Conservation (phyloP, 495 filamentous ascomycete species). For the Aspergillus olivimuriae region DNA sequence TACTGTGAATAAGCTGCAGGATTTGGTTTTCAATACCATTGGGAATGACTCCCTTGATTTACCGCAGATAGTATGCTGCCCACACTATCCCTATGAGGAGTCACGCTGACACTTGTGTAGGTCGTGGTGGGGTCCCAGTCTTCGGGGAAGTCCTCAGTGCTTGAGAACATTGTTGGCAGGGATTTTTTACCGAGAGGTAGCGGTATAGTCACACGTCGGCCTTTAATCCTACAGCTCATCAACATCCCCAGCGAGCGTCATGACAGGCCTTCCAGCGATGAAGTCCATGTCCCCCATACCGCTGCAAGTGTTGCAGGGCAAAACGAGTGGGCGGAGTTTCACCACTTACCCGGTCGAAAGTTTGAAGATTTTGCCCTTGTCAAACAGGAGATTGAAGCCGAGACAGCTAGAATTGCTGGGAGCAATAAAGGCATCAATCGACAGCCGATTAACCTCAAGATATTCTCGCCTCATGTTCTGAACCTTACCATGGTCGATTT, state of each 20-base stretch:
- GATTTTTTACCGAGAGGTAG: conserved; percentile 96
- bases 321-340: conserved; percentile 94
- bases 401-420: conserved; percentile 91
- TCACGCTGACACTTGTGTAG: conserved; percentile 36
- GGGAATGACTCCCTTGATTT: conserved; percentile 97
- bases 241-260: conserved; percentile 81
- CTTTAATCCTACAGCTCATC: conserved; percentile 95
- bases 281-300: conserved; percentile 62
- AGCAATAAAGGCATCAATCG: conserved; percentile 98
- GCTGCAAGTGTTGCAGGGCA: conserved; percentile 62
- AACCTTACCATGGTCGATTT: conserved; percentile 95
- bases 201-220: conserved; percentile 91
- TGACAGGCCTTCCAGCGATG: conserved; percentile 58
- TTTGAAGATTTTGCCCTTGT: conserved; percentile 91
- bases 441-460: conserved; percentile 96
- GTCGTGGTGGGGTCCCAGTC: conserved; percentile 98
- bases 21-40: conserved; percentile 98
- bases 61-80: conserved; percentile 96
- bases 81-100: no score
- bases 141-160: conserved; percentile 96
- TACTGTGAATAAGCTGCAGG: conserved; percentile 94
- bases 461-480: conserved; percentile 95
- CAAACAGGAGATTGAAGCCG: conserved; percentile 94
- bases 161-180: conserved; percentile 97
- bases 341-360: conserved; percentile 81